Evolutionary conservation across 2,329 filamentous ascomycete genomes (phyloP).

Genomic region (Colletotrichum shisoi): DNA sequence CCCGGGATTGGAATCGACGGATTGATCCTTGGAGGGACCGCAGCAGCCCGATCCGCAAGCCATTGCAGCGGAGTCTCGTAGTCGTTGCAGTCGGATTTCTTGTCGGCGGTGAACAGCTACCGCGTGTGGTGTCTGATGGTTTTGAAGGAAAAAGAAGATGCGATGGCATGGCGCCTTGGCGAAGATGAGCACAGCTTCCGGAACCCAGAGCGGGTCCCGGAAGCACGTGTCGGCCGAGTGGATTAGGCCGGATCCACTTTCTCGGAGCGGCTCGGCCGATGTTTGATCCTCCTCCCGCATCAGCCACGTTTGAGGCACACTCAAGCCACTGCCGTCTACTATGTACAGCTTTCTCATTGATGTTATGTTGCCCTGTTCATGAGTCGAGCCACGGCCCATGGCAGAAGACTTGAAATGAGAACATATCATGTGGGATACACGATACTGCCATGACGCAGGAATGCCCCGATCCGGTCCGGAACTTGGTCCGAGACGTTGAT

Average conservation of each 20-base stretch:
- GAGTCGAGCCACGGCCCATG: too few relatives aligned
- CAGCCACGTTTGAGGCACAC: not conserved
- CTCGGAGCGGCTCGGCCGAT: not conserved
- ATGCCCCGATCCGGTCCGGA: too few relatives aligned
- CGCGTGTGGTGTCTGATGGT: not conserved
- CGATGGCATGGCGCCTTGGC: not conserved
- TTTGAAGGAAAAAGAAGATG: not conserved
- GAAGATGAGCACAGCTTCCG: not conserved
- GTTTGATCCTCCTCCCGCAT: not conserved
- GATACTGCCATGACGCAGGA: too few relatives aligned
- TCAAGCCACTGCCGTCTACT: too few relatives aligned
- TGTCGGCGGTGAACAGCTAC: not conserved
- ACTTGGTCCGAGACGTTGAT: too few relatives aligned
- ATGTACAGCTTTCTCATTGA: too few relatives aligned
- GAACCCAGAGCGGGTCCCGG: not conserved
- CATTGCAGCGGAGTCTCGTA: not conserved
- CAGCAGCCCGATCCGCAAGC: constrained; percentile 31
- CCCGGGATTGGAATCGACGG: not conserved
- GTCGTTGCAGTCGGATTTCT: too few relatives aligned
- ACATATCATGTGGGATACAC: too few relatives aligned
- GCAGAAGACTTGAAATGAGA: too few relatives aligned
- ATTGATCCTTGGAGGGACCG: constrained; percentile 4
- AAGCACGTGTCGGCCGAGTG: constrained; percentile 5
- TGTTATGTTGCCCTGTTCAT: too few relatives aligned
- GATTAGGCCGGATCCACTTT: not conserved